Percentiles rank a stretch among this genome's conserved stretches.
Conservation (phyloP, 1,139 yeast species). For the Magnusiomyces tetraspermus region DNA sequence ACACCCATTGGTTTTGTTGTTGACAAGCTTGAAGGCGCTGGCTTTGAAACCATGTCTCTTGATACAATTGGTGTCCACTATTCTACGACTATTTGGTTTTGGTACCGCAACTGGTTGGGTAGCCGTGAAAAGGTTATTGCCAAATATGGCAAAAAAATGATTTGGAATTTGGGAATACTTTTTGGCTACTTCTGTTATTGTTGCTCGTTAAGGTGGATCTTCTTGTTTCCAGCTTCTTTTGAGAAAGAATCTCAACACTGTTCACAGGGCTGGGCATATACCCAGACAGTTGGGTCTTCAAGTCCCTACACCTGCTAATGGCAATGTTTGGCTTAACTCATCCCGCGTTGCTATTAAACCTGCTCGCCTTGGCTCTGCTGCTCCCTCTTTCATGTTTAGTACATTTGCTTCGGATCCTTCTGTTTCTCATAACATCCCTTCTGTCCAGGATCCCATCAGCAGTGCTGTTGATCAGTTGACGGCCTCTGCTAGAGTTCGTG, state of each 20-base stretch:
- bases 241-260: constrained; percentile 80
- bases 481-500: not conserved
- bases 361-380: not conserved
- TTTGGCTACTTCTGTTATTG: constrained; percentile 70
- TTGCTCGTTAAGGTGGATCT: constrained; percentile 90
- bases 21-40: constrained; percentile 68
- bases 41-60: constrained; percentile 74
- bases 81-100: constrained; percentile 85
- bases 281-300: constrained; percentile 71
- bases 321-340: constrained; percentile 40
- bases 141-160: constrained; percentile 86
- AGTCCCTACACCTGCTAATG: constrained; percentile 49
- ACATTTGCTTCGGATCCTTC: not conserved
- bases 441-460: not conserved
- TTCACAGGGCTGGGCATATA: constrained; percentile 74
- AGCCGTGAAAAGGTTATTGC: constrained; percentile 67
- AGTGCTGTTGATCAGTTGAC: not conserved
- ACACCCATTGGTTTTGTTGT: constrained; percentile 84
- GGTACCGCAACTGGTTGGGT: constrained; percentile 93
- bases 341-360: not conserved
- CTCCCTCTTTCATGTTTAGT: not conserved
- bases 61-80: constrained; percentile 92
- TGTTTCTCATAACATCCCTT: not conserved
- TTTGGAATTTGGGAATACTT: constrained; percentile 91
- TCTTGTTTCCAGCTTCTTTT: constrained; percentile 84